These are phyloP conservation scores for Hyphodiscus hymeniophilus DNA, from an alignment of 495 filamentous ascomycete species.

Conservation along the genomic window DNA sequence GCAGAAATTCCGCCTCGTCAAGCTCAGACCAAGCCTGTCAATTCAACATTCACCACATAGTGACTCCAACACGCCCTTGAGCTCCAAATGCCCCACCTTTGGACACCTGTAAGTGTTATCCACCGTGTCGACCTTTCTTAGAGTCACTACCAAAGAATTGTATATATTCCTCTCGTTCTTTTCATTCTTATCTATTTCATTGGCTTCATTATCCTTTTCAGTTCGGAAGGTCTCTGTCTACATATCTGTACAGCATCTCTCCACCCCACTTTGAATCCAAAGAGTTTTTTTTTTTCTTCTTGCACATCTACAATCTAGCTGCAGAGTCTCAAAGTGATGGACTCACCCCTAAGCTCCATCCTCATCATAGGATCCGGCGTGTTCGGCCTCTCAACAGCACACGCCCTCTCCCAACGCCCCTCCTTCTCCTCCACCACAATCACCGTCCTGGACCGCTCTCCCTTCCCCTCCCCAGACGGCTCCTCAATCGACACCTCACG, in stretches of 20 bases:
- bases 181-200: too few relatives aligned
- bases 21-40: not conserved
- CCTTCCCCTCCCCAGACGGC: slow-evolving; percentile 63
- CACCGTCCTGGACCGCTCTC: slow-evolving; percentile 61
- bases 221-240: too few relatives aligned
- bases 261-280: slow-evolving; percentile 1
- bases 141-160: too few relatives aligned
- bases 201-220: too few relatives aligned
- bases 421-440: slow-evolving; percentile 47
- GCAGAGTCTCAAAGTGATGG: not conserved
- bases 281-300: too few relatives aligned
- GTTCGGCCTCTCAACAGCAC: slow-evolving; percentile 66
- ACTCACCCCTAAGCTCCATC: slow-evolving; percentile 36
- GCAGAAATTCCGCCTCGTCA: not conserved
- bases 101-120: not conserved
- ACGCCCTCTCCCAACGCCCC: slow-evolving; percentile 47
- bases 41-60: not conserved
- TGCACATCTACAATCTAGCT: too few relatives aligned
- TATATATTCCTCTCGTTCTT: too few relatives aligned
- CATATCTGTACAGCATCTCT: too few relatives aligned
- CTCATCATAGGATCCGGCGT: slow-evolving; percentile 72
- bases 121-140: too few relatives aligned
- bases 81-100: not conserved
- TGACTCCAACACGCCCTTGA: not conserved
- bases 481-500: slow-evolving; percentile 69